Evolutionary conservation across 1,139 yeast species (phyloP).

Genomic region (Suhomyces kunorum): DNA sequence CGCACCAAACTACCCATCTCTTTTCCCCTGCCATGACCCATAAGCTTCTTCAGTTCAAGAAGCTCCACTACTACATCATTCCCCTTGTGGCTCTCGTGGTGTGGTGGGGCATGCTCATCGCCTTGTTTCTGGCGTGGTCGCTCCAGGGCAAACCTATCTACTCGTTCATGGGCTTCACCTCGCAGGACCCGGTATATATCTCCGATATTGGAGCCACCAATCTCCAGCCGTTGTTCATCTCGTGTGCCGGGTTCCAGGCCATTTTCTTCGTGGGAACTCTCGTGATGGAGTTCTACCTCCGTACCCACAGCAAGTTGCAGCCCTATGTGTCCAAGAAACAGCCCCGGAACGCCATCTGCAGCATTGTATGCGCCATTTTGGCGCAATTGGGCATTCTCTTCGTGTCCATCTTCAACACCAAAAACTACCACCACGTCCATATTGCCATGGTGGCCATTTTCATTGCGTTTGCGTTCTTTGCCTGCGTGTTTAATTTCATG

Average conservation of each 20-base stretch:
- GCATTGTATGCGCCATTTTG: slow-evolving; percentile 55
- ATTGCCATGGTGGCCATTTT: slow-evolving; percentile 71
- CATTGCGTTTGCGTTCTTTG: slow-evolving; percentile 66
- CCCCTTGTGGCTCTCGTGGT: slow-evolving; percentile 58
- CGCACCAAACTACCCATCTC: background rate
- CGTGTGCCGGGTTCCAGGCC: slow-evolving; percentile 55
- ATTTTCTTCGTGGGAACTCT: slow-evolving; percentile 70
- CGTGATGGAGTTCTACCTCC: slow-evolving; percentile 55
- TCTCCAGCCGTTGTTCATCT: slow-evolving; percentile 28
- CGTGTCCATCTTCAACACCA: slow-evolving; percentile 74
- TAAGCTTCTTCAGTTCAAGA: slow-evolving; percentile 19
- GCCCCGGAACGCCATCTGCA: slow-evolving; percentile 48
- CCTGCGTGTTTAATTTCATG: slow-evolving; percentile 60
- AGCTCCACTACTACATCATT: slow-evolving; percentile 33
- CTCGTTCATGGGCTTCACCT: slow-evolving; percentile 47
- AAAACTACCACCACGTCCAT: slow-evolving; percentile 61
- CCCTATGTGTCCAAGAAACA: slow-evolving; percentile 53
- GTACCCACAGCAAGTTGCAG: slow-evolving; percentile 55
- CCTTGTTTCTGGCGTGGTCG: slow-evolving; percentile 68
- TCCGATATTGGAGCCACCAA: slow-evolving; percentile 46
- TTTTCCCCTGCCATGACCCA: slow-evolving; percentile 11
- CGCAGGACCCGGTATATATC: slow-evolving; percentile 64
- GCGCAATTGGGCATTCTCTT: slow-evolving; percentile 80
- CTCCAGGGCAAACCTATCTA: slow-evolving; percentile 77
- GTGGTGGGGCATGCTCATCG: slow-evolving; percentile 82